Evolutionary conservation across 2,329 filamentous ascomycete species (phyloP), one percentile per base, ranked within the genome.

Genomic region (Ophiostoma australiae): DNA sequence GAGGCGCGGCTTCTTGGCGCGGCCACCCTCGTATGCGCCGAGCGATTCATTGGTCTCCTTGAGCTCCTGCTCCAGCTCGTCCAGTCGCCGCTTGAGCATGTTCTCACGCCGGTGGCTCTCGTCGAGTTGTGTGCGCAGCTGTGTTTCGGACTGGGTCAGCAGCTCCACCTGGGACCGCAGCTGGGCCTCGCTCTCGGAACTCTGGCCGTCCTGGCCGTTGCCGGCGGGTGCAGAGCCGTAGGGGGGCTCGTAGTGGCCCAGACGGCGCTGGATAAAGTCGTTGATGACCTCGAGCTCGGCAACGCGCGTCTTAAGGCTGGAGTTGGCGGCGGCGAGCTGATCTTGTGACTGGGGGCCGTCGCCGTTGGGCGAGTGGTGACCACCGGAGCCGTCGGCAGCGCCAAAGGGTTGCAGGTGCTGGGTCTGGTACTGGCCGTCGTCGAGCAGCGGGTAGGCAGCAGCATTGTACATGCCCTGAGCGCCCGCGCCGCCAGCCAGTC

Each of bases 251-350:
- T 92, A 84, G 78, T 92, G 85, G 78, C 89, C 80, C 58, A 97
- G 88, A 13, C 90, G 87, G 52, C 90, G 90, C 69, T 90, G 85
- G 79, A 93, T 93, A 65, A 94, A 83, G 77, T 91, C 91, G 76
- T 94, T 97, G 83, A 99, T 97, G 69, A 99, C 87, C 78, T 99
- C 95, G 33, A 99, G 86, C 80, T 99, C 95, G 76, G 90, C 95
- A 44, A 99, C 94, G 61, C 95, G 90, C 0, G 95, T 99, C 82
- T 96, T 97, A n/a, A 98, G 84, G 69, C 89, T 90, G 5, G 91
- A 91, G 79, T 97, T 97, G 73, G 90, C 87, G 1, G 90, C 90
- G 69, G 93, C 83, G 33, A 97, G 86, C 73, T 91, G 89, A 77
- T 97, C 92, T 78, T 92, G 93, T 3, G 90, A 90, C 77, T 93